These are phyloP conservation scores for Kondoa malvinella DNA, from an alignment of 768 basidiomycete species.

Conservation along the genomic window DNA sequence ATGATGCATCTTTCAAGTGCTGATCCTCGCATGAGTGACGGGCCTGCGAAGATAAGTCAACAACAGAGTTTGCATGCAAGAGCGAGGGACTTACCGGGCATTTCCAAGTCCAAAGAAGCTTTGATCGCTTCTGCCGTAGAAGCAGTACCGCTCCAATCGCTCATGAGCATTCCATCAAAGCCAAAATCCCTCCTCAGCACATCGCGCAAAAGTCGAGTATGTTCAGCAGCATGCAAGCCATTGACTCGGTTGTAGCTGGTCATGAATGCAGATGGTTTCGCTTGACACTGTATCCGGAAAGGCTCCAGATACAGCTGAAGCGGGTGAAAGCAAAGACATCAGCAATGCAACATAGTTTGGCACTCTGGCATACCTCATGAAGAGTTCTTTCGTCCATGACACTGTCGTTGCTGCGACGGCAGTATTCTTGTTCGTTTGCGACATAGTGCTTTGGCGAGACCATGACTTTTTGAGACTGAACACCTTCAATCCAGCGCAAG, in stretches of 20 bases:
- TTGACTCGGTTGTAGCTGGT: slow-evolving; percentile 30
- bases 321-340: too few relatives aligned
- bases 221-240: slow-evolving; percentile 30
- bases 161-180: slow-evolving; percentile 31
- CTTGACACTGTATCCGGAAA: slow-evolving; percentile 30
- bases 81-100: too few relatives aligned
- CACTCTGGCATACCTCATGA: slow-evolving; percentile 32
- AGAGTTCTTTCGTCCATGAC: slow-evolving; percentile 32
- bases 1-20: too few relatives aligned
- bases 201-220: slow-evolving; percentile 26
- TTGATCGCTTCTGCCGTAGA: slow-evolving; percentile 28
- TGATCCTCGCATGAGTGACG: too few relatives aligned
- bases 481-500: slow-evolving; percentile 12
- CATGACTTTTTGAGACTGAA: slow-evolving; percentile 8
- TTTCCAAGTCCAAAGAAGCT: slow-evolving; percentile 29
- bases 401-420: slow-evolving; percentile 42
- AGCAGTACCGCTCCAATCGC: slow-evolving; percentile 27
- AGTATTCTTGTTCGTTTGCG: slow-evolving; percentile 36
- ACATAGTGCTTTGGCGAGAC: slow-evolving; percentile 9
- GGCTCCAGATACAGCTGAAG: slow-evolving; percentile 33
- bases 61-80: too few relatives aligned
- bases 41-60: too few relatives aligned
- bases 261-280: slow-evolving; percentile 21
- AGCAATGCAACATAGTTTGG: too few relatives aligned
- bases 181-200: slow-evolving; percentile 31